Base-by-base conservation (phyloP, 2,329 filamentous ascomycete genomes). In the Exophiala lecanii-corni region DNA sequence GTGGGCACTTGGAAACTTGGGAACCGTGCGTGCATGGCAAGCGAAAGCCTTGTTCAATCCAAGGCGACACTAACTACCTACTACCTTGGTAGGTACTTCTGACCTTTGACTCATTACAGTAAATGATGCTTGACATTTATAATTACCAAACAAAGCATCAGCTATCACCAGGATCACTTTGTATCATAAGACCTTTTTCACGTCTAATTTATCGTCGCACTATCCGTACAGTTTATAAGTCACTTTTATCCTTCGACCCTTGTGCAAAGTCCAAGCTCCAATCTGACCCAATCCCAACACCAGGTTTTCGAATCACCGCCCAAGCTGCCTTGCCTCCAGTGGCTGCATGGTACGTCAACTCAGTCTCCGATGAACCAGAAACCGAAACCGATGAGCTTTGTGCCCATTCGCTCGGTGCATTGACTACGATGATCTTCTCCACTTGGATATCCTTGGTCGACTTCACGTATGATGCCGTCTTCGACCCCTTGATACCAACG, bases 351-450 rank as follows among this genome's bases (percentile, higher is more conserved):
- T 79, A 76, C 31, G 86, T 71, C 47, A 82, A 67, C 9, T 76
- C 74, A 2, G 74, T 75, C 60, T 75, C 68, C 47, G 13, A 55
- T 61, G n/a, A 57, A 47, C 43, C 64, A 64, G 18, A 38, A 20
- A 72, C 61, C 5, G 58, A 61, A 1, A 81, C 82, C 52, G 71
- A 74, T 50, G 66, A 72, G 69, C 79, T 83, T 36, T 68, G 69
- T 50, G 76, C 76, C 89, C 89, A 95, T 15, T 69, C 66, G 23
- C 74, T 70, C 1, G 88, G 86, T 2, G 86, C 87, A 33, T 86
- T 87, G 15, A 97, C 80, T 36, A 98, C 57, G 35, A 97, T 73
- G 42, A 97, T 76, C 67, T 84, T 89, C 69, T 95, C 89, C 1
- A 97, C 80, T 5, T 75, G 70, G 2, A 97, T 88, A 33, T 77